Percentiles rank a stretch among this genome's conserved stretches.
Conservation (phyloP, 495 filamentous ascomycete species). For the Talaromyces wortmannii region DNA sequence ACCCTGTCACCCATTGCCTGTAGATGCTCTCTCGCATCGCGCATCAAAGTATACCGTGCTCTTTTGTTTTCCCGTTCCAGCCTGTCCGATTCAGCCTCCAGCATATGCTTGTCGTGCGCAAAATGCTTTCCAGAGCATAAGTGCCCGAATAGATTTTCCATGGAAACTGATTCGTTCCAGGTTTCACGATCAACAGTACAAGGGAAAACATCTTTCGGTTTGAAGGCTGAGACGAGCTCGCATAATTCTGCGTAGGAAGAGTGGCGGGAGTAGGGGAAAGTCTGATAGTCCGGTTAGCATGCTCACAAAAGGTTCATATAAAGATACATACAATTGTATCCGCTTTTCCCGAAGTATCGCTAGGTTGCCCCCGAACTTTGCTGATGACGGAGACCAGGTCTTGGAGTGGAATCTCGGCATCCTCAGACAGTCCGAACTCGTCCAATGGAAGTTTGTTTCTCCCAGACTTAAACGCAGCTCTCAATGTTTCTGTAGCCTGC, state of each 20-base stretch:
- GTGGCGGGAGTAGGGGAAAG: slow-evolving; percentile 86
- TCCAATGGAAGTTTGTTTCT: slow-evolving; percentile 34
- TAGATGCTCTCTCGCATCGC: slow-evolving; percentile 13
- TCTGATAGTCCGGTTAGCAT: slow-evolving; percentile 16
- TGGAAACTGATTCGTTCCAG: slow-evolving; percentile 59
- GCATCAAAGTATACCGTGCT: slow-evolving; percentile 13
- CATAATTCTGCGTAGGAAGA: slow-evolving; percentile 81
- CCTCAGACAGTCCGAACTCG: slow-evolving; percentile 28
- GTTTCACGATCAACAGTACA: slow-evolving; percentile 63
- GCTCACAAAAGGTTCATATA: background rate
- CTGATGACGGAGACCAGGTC: slow-evolving; percentile 22
- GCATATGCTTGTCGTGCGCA: slow-evolving; percentile 61
- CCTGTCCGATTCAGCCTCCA: slow-evolving; percentile 14
- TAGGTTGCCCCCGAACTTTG: background rate
- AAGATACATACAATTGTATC: slow-evolving; percentile 16
- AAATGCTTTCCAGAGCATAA: slow-evolving; percentile 56
- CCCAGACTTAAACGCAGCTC: slow-evolving; percentile 23
- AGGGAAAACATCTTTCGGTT: slow-evolving; percentile 72
- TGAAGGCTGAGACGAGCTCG: slow-evolving; percentile 58
- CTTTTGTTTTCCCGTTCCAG: slow-evolving; percentile 16
- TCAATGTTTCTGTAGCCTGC: slow-evolving; percentile 24
- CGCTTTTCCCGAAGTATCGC: slow-evolving; percentile 1
- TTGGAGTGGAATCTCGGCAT: slow-evolving; percentile 36
- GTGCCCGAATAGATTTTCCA: slow-evolving; percentile 63
- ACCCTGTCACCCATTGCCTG: slow-evolving; percentile 5